Conservation (phyloP, 805 yeast species). For the Metschnikowia lunata region DNA sequence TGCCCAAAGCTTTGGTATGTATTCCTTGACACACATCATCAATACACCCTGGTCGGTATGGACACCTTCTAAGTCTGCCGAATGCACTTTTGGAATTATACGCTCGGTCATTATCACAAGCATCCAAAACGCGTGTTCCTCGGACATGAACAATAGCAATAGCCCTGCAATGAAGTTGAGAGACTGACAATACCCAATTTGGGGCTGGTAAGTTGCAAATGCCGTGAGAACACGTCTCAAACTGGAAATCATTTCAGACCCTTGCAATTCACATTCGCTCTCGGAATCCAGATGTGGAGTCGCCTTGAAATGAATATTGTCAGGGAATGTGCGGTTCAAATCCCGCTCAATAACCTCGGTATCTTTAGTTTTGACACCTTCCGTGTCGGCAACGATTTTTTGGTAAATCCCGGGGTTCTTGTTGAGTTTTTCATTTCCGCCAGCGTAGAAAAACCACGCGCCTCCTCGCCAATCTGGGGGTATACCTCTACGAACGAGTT, state of each 20-base stretch:
- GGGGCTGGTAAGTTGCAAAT: constrained; percentile 81
- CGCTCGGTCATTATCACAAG: constrained; percentile 81
- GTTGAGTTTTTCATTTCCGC: constrained; percentile 69
- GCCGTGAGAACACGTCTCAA: constrained; percentile 78
- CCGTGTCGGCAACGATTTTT: constrained; percentile 56
- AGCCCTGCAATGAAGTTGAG: constrained; percentile 89
- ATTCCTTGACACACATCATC: constrained; percentile 80
- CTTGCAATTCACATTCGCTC: constrained; percentile 23
- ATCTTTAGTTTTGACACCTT: constrained; percentile 57
- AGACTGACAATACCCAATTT: constrained; percentile 94
- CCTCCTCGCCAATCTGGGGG: constrained; percentile 97
- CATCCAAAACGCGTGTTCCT: constrained; percentile 94
- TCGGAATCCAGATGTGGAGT: background rate
- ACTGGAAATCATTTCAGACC: constrained; percentile 63
- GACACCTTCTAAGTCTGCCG: constrained; percentile 86
- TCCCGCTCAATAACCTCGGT: constrained; percentile 94
- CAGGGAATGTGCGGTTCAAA: constrained; percentile 91
- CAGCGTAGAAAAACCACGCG: constrained; percentile 95
- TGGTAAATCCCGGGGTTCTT: constrained; percentile 74
- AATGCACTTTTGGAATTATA: constrained; percentile 88
- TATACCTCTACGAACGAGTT: constrained; percentile 84
- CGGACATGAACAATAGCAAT: constrained; percentile 77
- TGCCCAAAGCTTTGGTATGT: constrained; percentile 77
- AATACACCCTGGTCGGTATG: constrained; percentile 92
- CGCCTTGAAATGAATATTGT: constrained; percentile 70